phyloP scores from a whole-genome alignment of 2,329 filamentous ascomycete species.

The Stagonosporopsis chrysanthemi region DNA sequence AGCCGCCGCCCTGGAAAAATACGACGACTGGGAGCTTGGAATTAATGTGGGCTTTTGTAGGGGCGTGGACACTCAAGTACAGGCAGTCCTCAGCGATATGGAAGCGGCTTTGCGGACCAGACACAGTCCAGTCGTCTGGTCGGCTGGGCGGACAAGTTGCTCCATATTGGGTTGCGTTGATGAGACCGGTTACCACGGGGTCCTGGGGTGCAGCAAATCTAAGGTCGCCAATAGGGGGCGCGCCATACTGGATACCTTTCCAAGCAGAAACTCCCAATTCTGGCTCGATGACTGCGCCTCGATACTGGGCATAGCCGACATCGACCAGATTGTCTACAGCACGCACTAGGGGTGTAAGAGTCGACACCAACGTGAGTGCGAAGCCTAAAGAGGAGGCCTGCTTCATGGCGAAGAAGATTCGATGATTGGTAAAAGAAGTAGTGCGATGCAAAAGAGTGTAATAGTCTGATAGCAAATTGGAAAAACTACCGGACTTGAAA shows the following conservation, averaged over 20 bases:
- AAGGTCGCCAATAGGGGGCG: conserved; percentile 69
- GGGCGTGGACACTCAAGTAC: conserved; percentile 70
- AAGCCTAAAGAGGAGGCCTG: background rate
- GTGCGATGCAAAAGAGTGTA: background rate
- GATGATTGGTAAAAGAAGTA: background rate
- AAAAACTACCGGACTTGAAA: background rate
- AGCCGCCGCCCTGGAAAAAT: conserved; percentile 60
- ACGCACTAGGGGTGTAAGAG: conserved; percentile 8
- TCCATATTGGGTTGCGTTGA: conserved; percentile 37
- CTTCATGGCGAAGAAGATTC: background rate
- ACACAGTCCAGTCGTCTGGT: conserved; percentile 33
- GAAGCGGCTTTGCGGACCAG: conserved; percentile 22
- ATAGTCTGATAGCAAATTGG: background rate
- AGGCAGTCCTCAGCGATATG: conserved; percentile 70
- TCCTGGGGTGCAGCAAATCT: conserved; percentile 70
- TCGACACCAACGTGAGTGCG: background rate
- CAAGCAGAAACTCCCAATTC: conserved; percentile 69
- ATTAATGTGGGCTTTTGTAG: conserved; percentile 58
- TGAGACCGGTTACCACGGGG: conserved; percentile 17
- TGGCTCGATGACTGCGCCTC: conserved; percentile 58
- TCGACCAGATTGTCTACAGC: conserved; percentile 59
- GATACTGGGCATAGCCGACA: conserved; percentile 70
- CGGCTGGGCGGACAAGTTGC: conserved; percentile 45
- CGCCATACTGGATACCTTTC: conserved; percentile 77
- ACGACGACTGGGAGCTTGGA: conserved; percentile 70